Evolutionary conservation across 805 yeast species (phyloP), one percentile per base, ranked within the genome.

Genomic region (Teunomyces barrocoloradensis): DNA sequence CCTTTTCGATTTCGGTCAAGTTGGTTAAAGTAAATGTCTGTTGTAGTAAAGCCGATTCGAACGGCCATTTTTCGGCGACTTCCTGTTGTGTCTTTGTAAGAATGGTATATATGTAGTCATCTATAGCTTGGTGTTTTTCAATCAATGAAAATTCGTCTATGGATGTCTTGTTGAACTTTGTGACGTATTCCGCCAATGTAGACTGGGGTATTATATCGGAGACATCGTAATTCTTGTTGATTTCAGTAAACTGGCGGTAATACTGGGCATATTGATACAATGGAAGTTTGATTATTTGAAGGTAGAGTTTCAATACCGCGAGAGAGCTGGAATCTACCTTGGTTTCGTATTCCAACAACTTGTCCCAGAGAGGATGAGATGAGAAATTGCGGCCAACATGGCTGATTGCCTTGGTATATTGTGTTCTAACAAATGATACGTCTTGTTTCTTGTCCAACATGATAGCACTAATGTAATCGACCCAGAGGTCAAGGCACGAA

Each of bases 211-310:
- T 23, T 4, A 73, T 52, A n/a, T 66, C 64, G 2, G 56, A 49
- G 2, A 75, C 47, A 5, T 54, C 56, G 59, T 68, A 67, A 27
- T 64, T 58, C 43, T 71, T 67, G 50, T 61, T 58, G 50, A 71
- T 52, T 52, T 71, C 70, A 50, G 69, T 56, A 58, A 81, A 65
- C 58, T 73, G 60, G 69, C 71, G 82, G 57, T 80, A 87, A 62
- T 85, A 92, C 53, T 79, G 81, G 0, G 97, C 85, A 62, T 89
- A 91, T 57, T 90, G 96, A 64, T 92, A 92, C 39, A 92, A 65
- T 0, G 98, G 98, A 2, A 87, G 70, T 35, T 60, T 59, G 34
- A 81, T 63, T 40, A 83, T 65, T 48, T 69, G 67, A 25, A 75
- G 55, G 47, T 84, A 74, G 1, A 81, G 56, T 3, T 64, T 61